These are phyloP conservation scores for Orychophragmus violaceus DNA, from an alignment of 345 rosid species.

Conservation along the genomic window DNA sequence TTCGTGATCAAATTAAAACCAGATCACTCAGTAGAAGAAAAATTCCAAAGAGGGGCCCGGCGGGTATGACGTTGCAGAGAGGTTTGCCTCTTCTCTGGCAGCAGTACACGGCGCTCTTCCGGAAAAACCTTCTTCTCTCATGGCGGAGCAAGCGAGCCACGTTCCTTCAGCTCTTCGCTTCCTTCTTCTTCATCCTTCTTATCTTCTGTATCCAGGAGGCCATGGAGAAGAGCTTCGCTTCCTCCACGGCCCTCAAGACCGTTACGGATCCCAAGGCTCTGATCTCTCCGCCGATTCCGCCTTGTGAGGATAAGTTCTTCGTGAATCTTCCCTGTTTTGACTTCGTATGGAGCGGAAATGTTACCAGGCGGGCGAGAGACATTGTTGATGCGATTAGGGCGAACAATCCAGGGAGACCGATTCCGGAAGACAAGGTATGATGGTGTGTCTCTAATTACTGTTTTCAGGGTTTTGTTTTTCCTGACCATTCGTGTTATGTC, in stretches of 20 bases:
- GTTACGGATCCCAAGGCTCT: conserved; percentile 46
- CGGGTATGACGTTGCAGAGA: conserved; percentile 33
- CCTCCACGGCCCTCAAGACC: conserved; percentile 38
- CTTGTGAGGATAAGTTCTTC: conserved; percentile 74
- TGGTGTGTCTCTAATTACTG: background rate
- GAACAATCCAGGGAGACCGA: conserved; percentile 65
- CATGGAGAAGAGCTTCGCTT: conserved; percentile 28
- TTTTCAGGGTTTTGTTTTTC: background rate
- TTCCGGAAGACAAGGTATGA: conserved; percentile 48
- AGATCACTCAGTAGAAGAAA: background rate
- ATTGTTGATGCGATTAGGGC: conserved; percentile 47
- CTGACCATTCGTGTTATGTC: background rate
- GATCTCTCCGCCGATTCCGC: conserved; percentile 53
- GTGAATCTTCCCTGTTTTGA: conserved; percentile 56
- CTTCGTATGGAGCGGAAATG: conserved; percentile 81
- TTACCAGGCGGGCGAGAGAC: conserved; percentile 19
- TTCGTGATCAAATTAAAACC: background rate
- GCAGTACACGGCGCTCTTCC: conserved; percentile 57
- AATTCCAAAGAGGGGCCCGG: background rate
- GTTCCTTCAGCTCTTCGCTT: conserved; percentile 74
- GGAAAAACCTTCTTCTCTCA: conserved; percentile 70
- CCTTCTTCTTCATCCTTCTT: too few species aligned
- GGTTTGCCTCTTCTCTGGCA: conserved; percentile 47
- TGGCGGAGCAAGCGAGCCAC: conserved; percentile 80
- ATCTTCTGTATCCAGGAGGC: conserved; percentile 65